These are phyloP conservation scores for Ophiostoma perfectum DNA, from an alignment of 2,329 filamentous ascomycete genomes.

Conservation along the genomic window DNA sequence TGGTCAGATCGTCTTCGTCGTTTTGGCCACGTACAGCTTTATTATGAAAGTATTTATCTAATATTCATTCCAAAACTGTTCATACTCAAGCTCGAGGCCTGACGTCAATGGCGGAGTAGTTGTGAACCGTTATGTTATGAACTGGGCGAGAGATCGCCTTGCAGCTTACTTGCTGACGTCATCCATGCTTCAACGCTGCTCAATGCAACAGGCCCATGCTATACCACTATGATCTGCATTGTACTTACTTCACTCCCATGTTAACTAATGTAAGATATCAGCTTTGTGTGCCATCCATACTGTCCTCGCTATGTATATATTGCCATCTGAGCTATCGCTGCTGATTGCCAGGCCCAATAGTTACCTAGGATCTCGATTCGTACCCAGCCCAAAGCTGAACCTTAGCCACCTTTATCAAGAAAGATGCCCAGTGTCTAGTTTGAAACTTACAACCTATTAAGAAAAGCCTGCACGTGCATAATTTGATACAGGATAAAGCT, in stretches of 20 bases:
- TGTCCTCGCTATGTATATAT: too few species aligned
- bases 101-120: not conserved
- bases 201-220: too few species aligned
- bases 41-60: too few species aligned
- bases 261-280: too few species aligned
- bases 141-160: slow-evolving; percentile 1
- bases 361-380: not conserved
- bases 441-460: not conserved
- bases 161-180: not conserved
- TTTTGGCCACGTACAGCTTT: too few species aligned
- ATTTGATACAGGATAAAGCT: not conserved
- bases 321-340: too few species aligned
- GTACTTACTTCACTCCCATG: too few species aligned
- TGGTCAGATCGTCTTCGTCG: too few species aligned
- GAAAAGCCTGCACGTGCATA: not conserved
- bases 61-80: too few species aligned
- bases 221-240: too few species aligned
- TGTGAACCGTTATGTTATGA: not conserved
- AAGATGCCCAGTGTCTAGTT: not conserved
- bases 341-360: too few species aligned
- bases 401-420: not conserved
- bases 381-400: not conserved
- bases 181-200: not conserved
- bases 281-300: too few species aligned
- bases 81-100: not conserved